These are phyloP conservation scores for Saturnispora gosingensis DNA, from an alignment of 805 yeast species.

Conservation along the genomic window DNA sequence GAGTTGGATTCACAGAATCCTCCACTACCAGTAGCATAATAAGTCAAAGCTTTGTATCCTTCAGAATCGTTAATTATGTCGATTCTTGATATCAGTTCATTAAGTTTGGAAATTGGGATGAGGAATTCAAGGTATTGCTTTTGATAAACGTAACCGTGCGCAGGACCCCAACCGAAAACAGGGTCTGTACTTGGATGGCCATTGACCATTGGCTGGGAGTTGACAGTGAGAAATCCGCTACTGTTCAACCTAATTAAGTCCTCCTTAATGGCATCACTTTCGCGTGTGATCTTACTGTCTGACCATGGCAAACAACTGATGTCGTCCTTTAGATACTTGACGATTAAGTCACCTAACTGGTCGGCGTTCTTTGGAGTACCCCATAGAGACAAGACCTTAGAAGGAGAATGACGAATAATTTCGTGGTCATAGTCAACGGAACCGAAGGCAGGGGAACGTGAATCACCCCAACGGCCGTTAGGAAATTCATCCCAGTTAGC, in stretches of 20 bases:
- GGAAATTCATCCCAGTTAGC: conserved; percentile 98
- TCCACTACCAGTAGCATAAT: conserved; percentile 54
- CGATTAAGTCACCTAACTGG: conserved; percentile 57
- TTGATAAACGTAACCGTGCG: conserved; percentile 86
- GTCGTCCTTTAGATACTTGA: conserved; percentile 62
- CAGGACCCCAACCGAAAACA: conserved; percentile 91
- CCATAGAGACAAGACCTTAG: conserved; percentile 80
- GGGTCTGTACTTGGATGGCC: conserved; percentile 65
- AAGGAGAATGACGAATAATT: conserved; percentile 72
- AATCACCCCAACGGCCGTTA: conserved; percentile 98
- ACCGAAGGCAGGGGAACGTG: conserved; percentile 95
- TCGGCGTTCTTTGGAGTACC: conserved; percentile 57
- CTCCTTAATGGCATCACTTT: conserved; percentile 52
- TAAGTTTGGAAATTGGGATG: conserved; percentile 45
- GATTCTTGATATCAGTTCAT: conserved; percentile 34
- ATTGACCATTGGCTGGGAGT: conserved; percentile 90
- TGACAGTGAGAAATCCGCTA: conserved; percentile 68
- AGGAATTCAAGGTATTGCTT: conserved; percentile 87
- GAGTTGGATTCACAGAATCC: conserved; percentile 8
- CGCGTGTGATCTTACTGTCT: conserved; percentile 78
- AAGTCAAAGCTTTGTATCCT: conserved; percentile 52
- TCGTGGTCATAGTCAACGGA: conserved; percentile 78
- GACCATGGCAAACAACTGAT: conserved; percentile 85
- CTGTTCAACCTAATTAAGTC: conserved; percentile 56
- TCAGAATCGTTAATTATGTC: conserved; percentile 34